Base-by-base conservation (phyloP, 1,284 basidiomycete species). In the Ceratobasidium sp. region DNA sequence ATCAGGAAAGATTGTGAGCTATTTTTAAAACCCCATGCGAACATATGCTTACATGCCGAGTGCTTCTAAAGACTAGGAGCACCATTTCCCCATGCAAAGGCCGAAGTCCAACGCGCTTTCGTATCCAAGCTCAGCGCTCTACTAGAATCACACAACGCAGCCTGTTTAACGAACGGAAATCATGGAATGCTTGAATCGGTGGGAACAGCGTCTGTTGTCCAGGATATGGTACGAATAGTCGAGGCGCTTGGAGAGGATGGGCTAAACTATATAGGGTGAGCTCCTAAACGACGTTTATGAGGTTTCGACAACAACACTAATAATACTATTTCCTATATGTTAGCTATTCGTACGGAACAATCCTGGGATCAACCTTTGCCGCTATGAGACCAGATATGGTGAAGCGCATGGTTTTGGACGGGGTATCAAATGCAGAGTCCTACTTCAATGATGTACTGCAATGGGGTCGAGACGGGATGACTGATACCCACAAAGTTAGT, bases 381-480 rank as follows among this genome's bases (percentile, higher is more conserved):
- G 78, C 78, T 7, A 79, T 80, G 78, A 77, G 76, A 61, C 79
- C 79, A 0, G 77, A 78, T 13, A 64, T 72, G 1, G 78, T 80
- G 6, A 76, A 75, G 18, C 74, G 75, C 16, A 54, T 79, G 72
- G 72, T 78, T 7, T 74, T 78, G 1, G 79, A 80, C 69, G 78
- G 78, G 1, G 77, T 79, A 0, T 67, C 67, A 0, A 69, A 77
- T 46, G 35, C 74, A 1, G 54, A 66, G 7, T 26, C 43, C 0
- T 78, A 78, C 73, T 74, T 71, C 18, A 72, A 58, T 13, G 54
- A 76, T 71, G n/a, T 77, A 3, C 73, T 63, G 57, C 63, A 74
- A 13, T 77, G 76, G 76, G 76, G 76, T 8, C 14, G 66, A 41
- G 63, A 55, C 18, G 74, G 73, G 1, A 77, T 77, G 74, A 32